These are phyloP conservation scores for Beauveria bassiana DNA, from an alignment of 2,329 filamentous ascomycete species.

Conservation along the genomic window DNA sequence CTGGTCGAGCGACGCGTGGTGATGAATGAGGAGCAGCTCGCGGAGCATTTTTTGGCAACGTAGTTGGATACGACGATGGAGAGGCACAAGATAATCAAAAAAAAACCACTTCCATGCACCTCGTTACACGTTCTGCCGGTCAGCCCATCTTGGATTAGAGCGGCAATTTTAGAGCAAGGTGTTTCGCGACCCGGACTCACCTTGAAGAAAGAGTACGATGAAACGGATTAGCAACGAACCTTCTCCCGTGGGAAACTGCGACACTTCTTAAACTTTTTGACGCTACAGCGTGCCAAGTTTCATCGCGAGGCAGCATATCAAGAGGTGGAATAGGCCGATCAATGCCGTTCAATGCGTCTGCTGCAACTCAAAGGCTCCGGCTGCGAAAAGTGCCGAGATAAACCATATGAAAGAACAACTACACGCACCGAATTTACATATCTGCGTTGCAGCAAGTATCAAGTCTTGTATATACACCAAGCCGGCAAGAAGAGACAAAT, in stretches of 20 bases:
- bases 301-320: neutral
- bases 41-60: constrained; percentile 17
- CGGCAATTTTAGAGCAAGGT: no score
- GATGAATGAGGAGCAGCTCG: constrained; percentile 29
- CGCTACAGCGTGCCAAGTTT: neutral
- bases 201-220: no score
- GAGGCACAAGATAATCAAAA: neutral
- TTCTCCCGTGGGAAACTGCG: neutral
- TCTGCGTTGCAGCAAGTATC: neutral
- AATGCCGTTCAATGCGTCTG: neutral
- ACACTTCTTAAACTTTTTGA: neutral
- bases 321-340: neutral
- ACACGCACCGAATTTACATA: neutral
- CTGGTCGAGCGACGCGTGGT: constrained; percentile 32
- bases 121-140: neutral
- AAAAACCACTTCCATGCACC: neutral
- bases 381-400: neutral
- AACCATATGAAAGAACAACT: neutral
- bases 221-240: no score
- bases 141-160: neutral
- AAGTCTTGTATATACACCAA: neutral
- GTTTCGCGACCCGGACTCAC: no score
- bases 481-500: neutral
- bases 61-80: neutral
- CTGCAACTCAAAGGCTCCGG: neutral